phyloP scores from a whole-genome alignment of 345 rosid species.

The Erucastrum elatum region DNA sequence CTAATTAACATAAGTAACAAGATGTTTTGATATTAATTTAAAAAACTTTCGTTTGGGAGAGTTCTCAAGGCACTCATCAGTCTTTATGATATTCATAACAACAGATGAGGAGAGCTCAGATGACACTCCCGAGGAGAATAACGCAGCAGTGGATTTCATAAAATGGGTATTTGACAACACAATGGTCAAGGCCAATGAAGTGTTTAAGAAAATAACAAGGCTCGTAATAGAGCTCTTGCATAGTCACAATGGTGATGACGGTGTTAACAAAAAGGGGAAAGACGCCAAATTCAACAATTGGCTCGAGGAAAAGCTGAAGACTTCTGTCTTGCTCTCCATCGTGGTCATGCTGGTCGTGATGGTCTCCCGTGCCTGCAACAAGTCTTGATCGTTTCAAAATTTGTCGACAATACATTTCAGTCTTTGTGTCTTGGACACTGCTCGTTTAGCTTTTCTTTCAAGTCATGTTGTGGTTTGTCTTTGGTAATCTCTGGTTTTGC shows the following conservation, averaged over 20 bases:
- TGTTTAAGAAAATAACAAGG: slow-evolving; percentile 51
- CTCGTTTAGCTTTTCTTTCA: slow-evolving; percentile 24
- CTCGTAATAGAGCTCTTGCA: slow-evolving; percentile 47
- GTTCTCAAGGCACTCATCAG: neutral
- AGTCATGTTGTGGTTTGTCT: slow-evolving; percentile 23
- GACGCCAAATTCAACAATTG: slow-evolving; percentile 42
- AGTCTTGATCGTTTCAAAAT: slow-evolving; percentile 56
- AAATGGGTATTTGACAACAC: slow-evolving; percentile 67
- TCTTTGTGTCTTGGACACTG: neutral
- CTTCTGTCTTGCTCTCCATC: slow-evolving; percentile 72
- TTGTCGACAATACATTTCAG: slow-evolving; percentile 48
- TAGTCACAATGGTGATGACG: slow-evolving; percentile 33
- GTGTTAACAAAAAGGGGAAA: slow-evolving; percentile 23
- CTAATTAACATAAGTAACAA: no score
- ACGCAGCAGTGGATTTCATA: slow-evolving; percentile 45
- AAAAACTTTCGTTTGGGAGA: neutral
- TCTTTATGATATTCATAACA: neutral
- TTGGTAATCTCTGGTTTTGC: slow-evolving; percentile 12
- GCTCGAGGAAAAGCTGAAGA: slow-evolving; percentile 63
- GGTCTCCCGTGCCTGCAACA: slow-evolving; percentile 57
- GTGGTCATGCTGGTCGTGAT: slow-evolving; percentile 78
- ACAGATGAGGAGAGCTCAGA: slow-evolving; percentile 44
- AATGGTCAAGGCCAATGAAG: slow-evolving; percentile 45
- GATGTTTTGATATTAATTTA: neutral
- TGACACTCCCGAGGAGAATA: slow-evolving; percentile 40